Percentiles rank a stretch among this genome's conserved stretches.
Evolutionary conservation across 163 green algal species (phyloP).

Genomic region (Chlamydomonas reinhardtii): DNA sequence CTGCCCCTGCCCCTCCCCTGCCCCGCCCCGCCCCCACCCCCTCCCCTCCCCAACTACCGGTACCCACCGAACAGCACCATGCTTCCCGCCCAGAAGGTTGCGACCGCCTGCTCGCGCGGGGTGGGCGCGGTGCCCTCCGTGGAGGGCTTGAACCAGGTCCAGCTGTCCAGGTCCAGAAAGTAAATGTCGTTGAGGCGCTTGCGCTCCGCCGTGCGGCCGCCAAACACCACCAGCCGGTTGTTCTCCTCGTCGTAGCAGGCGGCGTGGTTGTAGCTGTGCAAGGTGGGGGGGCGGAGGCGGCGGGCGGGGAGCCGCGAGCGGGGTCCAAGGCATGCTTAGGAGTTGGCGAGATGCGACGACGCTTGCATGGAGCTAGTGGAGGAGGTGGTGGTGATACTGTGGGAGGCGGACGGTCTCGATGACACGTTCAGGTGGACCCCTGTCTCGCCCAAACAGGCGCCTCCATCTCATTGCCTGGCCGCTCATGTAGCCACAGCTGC

Average conservation of each 20-base stretch:
- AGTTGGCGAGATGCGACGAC: too few species aligned
- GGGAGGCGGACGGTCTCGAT: too few species aligned
- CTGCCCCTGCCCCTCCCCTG: too few species aligned
- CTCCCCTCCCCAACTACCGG: not conserved
- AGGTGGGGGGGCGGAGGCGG: not conserved
- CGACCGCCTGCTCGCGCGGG: slow-evolving; percentile 75
- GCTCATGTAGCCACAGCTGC: not conserved
- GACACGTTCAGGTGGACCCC: too few species aligned
- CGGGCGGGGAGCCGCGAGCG: not conserved
- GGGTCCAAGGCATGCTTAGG: too few species aligned
- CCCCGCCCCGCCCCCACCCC: not conserved
- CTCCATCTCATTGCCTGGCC: too few species aligned
- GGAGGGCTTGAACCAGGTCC: slow-evolving; percentile 74
- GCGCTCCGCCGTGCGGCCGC: slow-evolving; percentile 78
- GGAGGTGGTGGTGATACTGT: too few species aligned
- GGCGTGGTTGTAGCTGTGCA: slow-evolving; percentile 77
- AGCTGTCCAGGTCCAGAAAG: slow-evolving; percentile 83
- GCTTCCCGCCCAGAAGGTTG: slow-evolving; percentile 70
- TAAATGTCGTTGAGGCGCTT: slow-evolving; percentile 87
- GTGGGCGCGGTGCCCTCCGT: slow-evolving; percentile 70
- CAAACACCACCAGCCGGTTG: slow-evolving; percentile 87
- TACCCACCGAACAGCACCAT: slow-evolving; percentile 87
- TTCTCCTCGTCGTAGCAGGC: slow-evolving; percentile 79
- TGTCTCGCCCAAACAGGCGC: too few species aligned
- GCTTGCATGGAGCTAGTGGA: too few species aligned